Evolutionary conservation across 176 grass and related monocot genomes (phyloP).

Genomic region (Eleusine coracana): DNA sequence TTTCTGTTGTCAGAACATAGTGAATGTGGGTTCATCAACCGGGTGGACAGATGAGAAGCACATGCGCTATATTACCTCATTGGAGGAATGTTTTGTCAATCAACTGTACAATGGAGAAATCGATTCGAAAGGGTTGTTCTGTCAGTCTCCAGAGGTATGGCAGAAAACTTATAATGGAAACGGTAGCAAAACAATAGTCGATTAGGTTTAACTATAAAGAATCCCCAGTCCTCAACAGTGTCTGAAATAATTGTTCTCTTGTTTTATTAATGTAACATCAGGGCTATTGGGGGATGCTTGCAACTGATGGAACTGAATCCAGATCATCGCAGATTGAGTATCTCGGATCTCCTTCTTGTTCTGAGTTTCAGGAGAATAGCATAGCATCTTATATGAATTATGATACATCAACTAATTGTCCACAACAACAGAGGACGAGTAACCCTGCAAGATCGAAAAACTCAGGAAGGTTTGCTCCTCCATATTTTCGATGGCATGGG

Average conservation of each 20-base stretch:
- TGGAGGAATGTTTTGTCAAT: conserved; percentile 78
- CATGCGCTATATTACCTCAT: conserved; percentile 64
- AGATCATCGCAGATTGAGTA: conserved; percentile 45
- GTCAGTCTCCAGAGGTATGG: conserved; percentile 32
- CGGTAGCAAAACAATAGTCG: conserved; percentile 33
- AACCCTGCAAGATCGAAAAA: conserved; percentile 32
- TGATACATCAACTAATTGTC: conserved; percentile 30
- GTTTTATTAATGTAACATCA: conserved; percentile 21
- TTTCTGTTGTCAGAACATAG: conserved; percentile 45
- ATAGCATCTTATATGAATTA: conserved; percentile 31
- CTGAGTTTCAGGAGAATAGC: conserved; percentile 3
- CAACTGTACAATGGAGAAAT: conserved; percentile 55
- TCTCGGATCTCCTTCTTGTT: conserved; percentile 36
- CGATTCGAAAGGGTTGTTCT: conserved; percentile 39
- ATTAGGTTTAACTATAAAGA: conserved; percentile 42
- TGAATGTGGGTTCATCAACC: conserved; percentile 36
- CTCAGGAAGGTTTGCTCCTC: conserved; percentile 36
- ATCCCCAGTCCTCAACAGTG: background rate
- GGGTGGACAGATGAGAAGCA: conserved; percentile 93
- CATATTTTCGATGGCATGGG: conserved; percentile 22
- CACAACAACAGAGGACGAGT: conserved; percentile 30
- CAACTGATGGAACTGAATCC: conserved; percentile 40
- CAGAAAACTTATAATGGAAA: conserved; percentile 36
- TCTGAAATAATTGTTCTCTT: conserved; percentile 20
- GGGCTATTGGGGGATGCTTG: conserved; percentile 40